Percentiles rank a stretch among this genome's conserved stretches.
Conservation (phyloP, 768 basidiomycete species). For the Termitomyces titanicus region DNA sequence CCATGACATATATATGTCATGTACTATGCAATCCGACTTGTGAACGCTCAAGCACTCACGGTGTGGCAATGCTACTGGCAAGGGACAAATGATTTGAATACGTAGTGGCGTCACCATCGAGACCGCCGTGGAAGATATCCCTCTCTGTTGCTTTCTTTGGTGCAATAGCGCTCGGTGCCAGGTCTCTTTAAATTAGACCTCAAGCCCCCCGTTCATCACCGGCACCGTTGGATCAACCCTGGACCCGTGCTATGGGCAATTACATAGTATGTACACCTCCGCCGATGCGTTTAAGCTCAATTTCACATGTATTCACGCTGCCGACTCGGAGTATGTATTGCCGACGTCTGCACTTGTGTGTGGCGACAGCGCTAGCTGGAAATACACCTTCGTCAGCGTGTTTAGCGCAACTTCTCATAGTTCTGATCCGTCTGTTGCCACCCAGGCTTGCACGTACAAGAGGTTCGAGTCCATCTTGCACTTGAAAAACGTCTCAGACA, state of each 20-base stretch:
- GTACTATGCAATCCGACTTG: too few relatives aligned
- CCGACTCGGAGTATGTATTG: too few relatives aligned
- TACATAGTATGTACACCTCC: too few relatives aligned
- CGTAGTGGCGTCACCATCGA: constrained; percentile 49
- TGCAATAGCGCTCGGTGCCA: constrained; percentile 33
- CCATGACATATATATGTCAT: neutral
- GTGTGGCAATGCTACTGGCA: constrained; percentile 7
- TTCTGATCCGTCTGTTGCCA: constrained; percentile 36
- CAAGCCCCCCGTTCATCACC: constrained; percentile 31
- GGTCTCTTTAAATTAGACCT: constrained; percentile 37
- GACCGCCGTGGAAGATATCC: constrained; percentile 45
- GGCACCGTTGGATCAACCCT: too few relatives aligned
- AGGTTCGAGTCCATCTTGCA: constrained; percentile 31
- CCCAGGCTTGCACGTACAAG: constrained; percentile 36
- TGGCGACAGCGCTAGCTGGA: too few relatives aligned
- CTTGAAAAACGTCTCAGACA: constrained; percentile 9
- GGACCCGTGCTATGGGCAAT: too few relatives aligned
- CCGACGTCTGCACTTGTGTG: constrained; percentile 46
- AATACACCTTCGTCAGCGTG: constrained; percentile 47
- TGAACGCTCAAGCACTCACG: too few relatives aligned
- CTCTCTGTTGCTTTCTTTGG: constrained; percentile 49
- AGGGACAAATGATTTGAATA: neutral
- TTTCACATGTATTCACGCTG: constrained; percentile 34
- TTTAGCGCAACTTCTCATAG: constrained; percentile 41
- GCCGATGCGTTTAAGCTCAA: constrained; percentile 39